Evolutionary conservation across 352 stramenopile genomes (phyloP).

Genomic region (Thraustotheca clavata): DNA sequence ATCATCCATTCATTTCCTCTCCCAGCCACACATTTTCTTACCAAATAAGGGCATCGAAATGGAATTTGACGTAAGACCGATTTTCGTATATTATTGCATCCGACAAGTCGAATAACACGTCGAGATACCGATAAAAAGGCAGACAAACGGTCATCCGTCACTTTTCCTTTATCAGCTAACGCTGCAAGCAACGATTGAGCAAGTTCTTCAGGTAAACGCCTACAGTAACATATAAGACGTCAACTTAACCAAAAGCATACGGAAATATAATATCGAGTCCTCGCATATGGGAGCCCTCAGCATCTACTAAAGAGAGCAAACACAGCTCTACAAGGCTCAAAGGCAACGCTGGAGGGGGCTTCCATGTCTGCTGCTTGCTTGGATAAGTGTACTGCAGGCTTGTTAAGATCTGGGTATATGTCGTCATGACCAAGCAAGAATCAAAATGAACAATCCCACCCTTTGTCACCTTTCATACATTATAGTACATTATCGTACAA

Average conservation of each 20-base stretch:
- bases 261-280: constrained; percentile 15
- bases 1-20: background rate
- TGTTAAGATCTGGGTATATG: constrained; percentile 3
- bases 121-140: constrained; percentile 74
- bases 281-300: constrained; percentile 10
- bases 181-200: constrained; percentile 59
- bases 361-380: background rate
- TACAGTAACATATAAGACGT: constrained; percentile 22
- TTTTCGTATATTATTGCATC: constrained; percentile 73
- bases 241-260: background rate
- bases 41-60: constrained; percentile 68
- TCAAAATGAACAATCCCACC: background rate
- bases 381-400: constrained; percentile 14
- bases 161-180: constrained; percentile 60
- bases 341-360: background rate
- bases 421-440: background rate
- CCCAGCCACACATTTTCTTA: constrained; percentile 21
- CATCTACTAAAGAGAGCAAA: constrained; percentile 8
- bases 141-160: constrained; percentile 75
- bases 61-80: constrained; percentile 82
- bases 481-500: background rate
- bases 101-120: constrained; percentile 57
- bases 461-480: background rate
- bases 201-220: constrained; percentile 70
- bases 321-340: constrained; percentile 14